These are phyloP conservation scores for Aspergillus eucalypticola DNA, from an alignment of 2,329 filamentous ascomycete genomes.

Conservation along the genomic window DNA sequence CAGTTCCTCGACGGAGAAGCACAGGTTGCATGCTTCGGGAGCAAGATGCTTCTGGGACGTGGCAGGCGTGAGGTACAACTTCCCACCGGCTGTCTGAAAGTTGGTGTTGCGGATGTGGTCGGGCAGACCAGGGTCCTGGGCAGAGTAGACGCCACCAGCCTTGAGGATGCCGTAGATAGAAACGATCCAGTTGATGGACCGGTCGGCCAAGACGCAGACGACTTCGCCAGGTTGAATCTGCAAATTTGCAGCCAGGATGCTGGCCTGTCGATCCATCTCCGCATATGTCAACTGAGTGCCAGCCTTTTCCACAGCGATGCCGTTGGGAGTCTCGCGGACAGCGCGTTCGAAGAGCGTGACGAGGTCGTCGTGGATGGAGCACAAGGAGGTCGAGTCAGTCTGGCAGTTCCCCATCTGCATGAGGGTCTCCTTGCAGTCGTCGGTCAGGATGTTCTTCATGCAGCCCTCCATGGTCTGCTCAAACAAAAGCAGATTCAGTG, in stretches of 20 bases:
- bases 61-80: background rate
- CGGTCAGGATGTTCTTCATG: no score
- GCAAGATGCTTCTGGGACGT: no score
- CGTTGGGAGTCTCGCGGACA: background rate
- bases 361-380: slow-evolving; percentile 9
- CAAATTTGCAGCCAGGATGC: slow-evolving; percentile 11
- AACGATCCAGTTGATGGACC: slow-evolving; percentile 20
- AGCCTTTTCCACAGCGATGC: background rate
- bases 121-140: slow-evolving; percentile 21
- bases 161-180: slow-evolving; percentile 10
- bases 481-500: background rate
- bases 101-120: background rate
- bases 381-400: background rate
- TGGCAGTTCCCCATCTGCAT: slow-evolving; percentile 4
- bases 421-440: no score
- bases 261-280: slow-evolving; percentile 1
- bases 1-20: no score
- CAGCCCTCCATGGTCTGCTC: no score
- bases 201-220: slow-evolving; percentile 17
- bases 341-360: slow-evolving; percentile 4
- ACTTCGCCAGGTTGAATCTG: slow-evolving; percentile 3
- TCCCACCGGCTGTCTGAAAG: no score
- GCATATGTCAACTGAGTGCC: slow-evolving; percentile 8
- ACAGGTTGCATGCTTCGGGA: no score
- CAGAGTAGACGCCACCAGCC: slow-evolving; percentile 17